phyloP scores from a whole-genome alignment of 371 early-diverging fungal species.

The Nematocida sp. region DNA sequence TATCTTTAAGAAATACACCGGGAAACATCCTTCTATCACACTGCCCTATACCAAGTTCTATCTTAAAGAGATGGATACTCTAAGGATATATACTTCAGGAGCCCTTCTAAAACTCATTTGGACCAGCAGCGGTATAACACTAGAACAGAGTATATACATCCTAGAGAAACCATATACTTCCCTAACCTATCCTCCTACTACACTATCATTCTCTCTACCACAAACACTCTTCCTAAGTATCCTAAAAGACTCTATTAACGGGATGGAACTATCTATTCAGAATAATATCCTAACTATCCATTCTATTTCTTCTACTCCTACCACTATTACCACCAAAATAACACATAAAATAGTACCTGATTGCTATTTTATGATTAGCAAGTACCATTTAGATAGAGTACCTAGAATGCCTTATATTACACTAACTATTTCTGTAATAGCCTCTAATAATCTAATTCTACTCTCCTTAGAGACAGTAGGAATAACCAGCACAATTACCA shows the following conservation, averaged over 20 bases:
- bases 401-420: constrained; percentile 1
- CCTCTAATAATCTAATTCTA: not conserved
- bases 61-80: constrained; percentile 12
- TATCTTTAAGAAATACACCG: not conserved
- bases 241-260: not conserved
- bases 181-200: not conserved
- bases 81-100: not conserved
- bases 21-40: not conserved
- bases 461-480: constrained; percentile 30
- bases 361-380: constrained; percentile 27
- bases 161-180: constrained; percentile 1
- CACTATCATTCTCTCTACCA: not conserved
- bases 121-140: not conserved
- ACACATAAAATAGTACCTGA: too few species aligned
- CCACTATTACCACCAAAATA: too few species aligned
- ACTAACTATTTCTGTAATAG: not conserved
- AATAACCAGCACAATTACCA: constrained; percentile 21
- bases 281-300: not conserved
- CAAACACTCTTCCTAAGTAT: not conserved
- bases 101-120: constrained; percentile 9
- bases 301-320: too few species aligned
- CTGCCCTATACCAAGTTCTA: constrained; percentile 22
- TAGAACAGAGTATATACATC: constrained; percentile 24
- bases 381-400: constrained; percentile 42
- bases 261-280: not conserved